Base-by-base conservation (phyloP, 2,329 filamentous ascomycete genomes). In the Microcyclospora pomicola region DNA sequence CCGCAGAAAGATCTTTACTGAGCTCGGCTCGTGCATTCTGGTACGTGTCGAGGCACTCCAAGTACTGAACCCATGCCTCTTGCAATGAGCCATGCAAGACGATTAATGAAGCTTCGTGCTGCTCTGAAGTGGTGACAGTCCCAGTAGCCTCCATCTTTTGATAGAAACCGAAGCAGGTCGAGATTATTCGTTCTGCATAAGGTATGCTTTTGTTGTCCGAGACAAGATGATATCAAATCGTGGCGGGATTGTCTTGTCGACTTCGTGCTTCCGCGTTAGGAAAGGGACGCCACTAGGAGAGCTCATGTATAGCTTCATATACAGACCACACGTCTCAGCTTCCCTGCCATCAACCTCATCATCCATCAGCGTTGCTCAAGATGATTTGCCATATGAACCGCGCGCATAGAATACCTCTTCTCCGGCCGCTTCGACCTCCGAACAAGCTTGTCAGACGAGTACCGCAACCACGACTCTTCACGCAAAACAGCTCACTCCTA, bases 11-110 rank as follows among this genome's bases (percentile, higher is more conserved):
- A 67, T 32, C 68, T 55, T 16, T 62, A 53, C 42, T 73, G 73
- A 2, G 81, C 68, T 14, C 19, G 7, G 19, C 19, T 24, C 19
- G 19, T 24, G 19, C 19, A 24, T 59, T 57, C 10, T 74, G 72
- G 62, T 87, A 86, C 49, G 75, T 64, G 55, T 86, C 69, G 1
- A 87, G 62, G 1, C 81, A 67, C 38, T 55, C 43, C 9, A 88
- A 72, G 53, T 86, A 84, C 27, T 65, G 69, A 56, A 72, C 70
- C 15, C 85, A 65, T 19, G 84, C 68, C 35, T 51, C 45, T 55
- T 86, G 81, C 39, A 86, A 73, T 27, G 49, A 46, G 48, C 54
- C 52, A 51, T 66, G 42, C 19, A 64, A 48, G 7, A 40, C 46
- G 7, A 24, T 4, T 7, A 24, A 24, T 24, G 19, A 4, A 24